These are phyloP conservation scores for Ilyonectria sp. DNA, from an alignment of 2,329 filamentous ascomycete species.

Conservation along the genomic window DNA sequence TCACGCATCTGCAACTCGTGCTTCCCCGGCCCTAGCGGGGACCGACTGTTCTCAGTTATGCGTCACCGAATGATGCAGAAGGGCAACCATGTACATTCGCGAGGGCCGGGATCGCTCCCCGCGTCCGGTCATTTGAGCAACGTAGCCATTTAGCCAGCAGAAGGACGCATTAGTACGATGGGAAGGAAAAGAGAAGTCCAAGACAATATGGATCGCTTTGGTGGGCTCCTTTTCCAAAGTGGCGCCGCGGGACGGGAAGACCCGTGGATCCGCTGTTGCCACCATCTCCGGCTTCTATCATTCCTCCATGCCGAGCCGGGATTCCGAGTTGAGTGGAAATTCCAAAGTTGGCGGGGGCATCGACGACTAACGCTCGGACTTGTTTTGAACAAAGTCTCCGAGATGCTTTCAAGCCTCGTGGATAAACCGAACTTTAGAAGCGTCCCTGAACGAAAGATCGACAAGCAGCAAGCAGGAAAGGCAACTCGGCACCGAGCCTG, in stretches of 20 bases:
- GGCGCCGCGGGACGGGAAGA: constrained; percentile 47
- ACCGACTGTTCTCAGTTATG: constrained; percentile 11
- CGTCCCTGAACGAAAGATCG: constrained; percentile 17
- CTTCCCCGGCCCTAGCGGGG: constrained; percentile 43
- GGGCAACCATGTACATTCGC: constrained; percentile 4
- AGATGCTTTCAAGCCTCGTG: constrained; percentile 2
- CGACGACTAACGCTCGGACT: constrained; percentile 16
- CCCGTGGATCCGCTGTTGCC: constrained; percentile 43
- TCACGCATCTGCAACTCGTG: constrained; percentile 43
- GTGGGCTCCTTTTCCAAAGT: constrained; percentile 33
- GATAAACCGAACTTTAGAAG: not conserved
- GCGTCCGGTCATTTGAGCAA: not conserved
- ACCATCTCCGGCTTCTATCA: constrained; percentile 31
- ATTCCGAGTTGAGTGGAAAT: constrained; percentile 15
- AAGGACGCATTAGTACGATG: not conserved
- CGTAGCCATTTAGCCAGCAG: not conserved
- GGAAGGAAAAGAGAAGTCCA: constrained; percentile 2
- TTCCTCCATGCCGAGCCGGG: constrained; percentile 23
- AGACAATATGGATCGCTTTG: constrained; percentile 1
- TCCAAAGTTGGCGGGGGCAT: constrained; percentile 15
- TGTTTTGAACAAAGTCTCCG: not conserved
- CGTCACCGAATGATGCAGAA: not conserved
- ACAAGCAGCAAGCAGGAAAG: not conserved
- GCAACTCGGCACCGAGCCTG: not conserved
- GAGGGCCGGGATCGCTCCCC: not conserved